Evolutionary conservation across 2,329 filamentous ascomycete species (phyloP), one percentile per base, ranked within the genome.

Genomic region (Dactylellina haptotyla): DNA sequence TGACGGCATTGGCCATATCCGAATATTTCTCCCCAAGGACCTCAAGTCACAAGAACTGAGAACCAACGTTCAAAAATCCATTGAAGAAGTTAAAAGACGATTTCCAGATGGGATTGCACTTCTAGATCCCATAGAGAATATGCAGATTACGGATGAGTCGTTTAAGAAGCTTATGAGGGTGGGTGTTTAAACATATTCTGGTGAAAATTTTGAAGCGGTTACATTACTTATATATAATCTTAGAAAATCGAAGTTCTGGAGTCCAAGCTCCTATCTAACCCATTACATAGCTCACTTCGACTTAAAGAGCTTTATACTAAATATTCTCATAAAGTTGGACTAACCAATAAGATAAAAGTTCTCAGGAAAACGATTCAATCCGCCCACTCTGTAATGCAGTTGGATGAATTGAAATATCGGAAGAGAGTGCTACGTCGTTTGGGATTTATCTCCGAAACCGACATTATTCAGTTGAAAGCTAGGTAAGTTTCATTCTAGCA

Each of bases 181-280:
- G n/a, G n/a, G n/a, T n/a, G n/a, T n/a, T n/a, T n/a, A n/a, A n/a
- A n/a, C n/a, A n/a, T n/a, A n/a, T n/a, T n/a, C n/a, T n/a, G n/a
- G n/a, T n/a, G 12, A 34, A 8, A 30, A n/a, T 34, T 2, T 1
- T 30, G 28, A 4, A 23, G 8, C 9, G 23, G 23, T 4, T 14
- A 16, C 25, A n/a, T 51, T 71, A 71, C 63, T 39, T 10, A 8
- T 43, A n/a, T 12, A n/a, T 48, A 12, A 4, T 32, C 32, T 65
- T 84, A 93, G 81, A 98, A 98, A 87, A 97, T 99, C 74, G 95
- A 99, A 82, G 91, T 98, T 9, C 87, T 99, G 1, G 95, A 99
- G 82, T 95, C 94, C 3, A 89, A 92, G 58, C 84, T 99, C 20
- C 83, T 98, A 26, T 87, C 91, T 12, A 98, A 97, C 80, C 93